Evolutionary conservation across 345 rosid species (phyloP), one percentile per base, ranked within the genome.

Genomic region (Melaleuca alternifolia): DNA sequence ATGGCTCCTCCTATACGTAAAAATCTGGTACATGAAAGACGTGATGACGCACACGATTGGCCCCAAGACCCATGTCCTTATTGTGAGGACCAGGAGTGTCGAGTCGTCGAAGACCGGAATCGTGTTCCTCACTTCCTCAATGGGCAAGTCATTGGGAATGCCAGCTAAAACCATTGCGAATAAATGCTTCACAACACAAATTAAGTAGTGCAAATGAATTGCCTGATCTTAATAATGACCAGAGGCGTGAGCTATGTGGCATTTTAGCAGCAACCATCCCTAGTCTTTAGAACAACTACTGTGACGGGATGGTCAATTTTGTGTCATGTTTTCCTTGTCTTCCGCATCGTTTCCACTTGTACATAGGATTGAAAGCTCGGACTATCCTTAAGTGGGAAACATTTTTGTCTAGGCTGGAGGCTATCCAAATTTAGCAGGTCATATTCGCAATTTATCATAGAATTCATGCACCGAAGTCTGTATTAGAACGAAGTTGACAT

Each of bases 51-150:
- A 93, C 0, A 91, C 84, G 10, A 50, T 1, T 11, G 90, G 21
- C 79, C 94, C 94, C 15, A 93, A 88, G 30, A 88, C 50, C 93
- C 93, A 93, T 88, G 94, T 90, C 83, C 93, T 86, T 16, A 93
- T 75, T 18, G 93, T 93, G n/a, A 93, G 84, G 28, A 76, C 90
- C 3, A 90, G 87, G 50, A 79, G 75, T 1, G 87, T 85, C 0
- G 94, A 90, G 50, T 93, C 94, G 48, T 93, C 92, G 0, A 87
- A 86, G 84, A 84, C 87, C 0, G 94, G 92, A 50, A 92, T 91
- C 2, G 90, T 89, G 6, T 91, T 89, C 88, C 91, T 88, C 18
- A 90, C 91, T 86, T 91, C 59, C 83, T 88, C 92, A 2, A 90
- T 86, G 6, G 93, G 93, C 83, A 51, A 81, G 56, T 90, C 91